Conservation (phyloP, 805 yeast species). For the Schizosaccharomyces lindneri region DNA sequence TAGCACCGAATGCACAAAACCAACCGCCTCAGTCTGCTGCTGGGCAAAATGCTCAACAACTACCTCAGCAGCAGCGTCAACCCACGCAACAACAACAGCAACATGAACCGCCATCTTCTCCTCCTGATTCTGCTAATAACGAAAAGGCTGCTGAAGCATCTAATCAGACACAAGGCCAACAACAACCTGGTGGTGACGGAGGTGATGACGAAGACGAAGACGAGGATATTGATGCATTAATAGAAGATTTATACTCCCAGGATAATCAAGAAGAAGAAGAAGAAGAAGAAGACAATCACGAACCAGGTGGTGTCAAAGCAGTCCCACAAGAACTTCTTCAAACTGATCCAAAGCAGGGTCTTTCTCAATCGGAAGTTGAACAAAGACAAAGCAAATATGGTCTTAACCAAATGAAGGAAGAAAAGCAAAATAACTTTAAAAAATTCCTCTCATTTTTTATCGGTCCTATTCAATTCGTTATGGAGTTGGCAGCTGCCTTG, state of each 20-base stretch:
- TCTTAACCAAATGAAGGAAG: conserved; percentile 76
- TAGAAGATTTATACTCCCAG: conserved; percentile 44
- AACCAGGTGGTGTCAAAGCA: conserved; percentile 34
- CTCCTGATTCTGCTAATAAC: no score
- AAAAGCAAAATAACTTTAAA: conserved; percentile 49
- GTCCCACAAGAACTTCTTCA: conserved; percentile 69
- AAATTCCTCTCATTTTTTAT: conserved; percentile 71
- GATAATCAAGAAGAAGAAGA: conserved; percentile 14
- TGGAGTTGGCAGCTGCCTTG: conserved; percentile 86
- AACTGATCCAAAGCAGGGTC: conserved; percentile 60
- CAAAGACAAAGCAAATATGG: conserved; percentile 79
- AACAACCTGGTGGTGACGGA: neutral
- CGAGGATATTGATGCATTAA: conserved; percentile 22
- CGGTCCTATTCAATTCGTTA: conserved; percentile 90
- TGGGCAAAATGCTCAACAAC: no score
- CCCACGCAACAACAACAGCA: no score
- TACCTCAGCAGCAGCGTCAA: no score
- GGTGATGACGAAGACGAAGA: conserved; percentile 37
- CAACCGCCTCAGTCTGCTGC: no score
- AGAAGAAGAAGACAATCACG: conserved; percentile 19
- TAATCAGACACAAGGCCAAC: no score
- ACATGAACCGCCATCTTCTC: no score
- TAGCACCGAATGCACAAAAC: no score
- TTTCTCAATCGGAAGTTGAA: conserved; percentile 48
- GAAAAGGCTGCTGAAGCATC: no score